phyloP scores from a whole-genome alignment of 78 protist species.

The Dictyostelium firmibasis region DNA sequence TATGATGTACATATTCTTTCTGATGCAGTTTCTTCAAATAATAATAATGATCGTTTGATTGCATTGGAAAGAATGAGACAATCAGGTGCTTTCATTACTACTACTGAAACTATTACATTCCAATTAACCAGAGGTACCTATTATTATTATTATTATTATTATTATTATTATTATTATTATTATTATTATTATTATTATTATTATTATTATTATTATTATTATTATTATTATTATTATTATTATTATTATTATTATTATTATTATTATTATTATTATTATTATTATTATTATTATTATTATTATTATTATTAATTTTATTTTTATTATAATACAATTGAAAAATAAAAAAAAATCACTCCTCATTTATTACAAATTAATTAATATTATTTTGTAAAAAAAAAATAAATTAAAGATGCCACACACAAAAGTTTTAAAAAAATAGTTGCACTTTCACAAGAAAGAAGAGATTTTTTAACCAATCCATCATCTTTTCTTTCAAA shows the following conservation, averaged over 20 bases:
- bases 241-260: too few relatives aligned
- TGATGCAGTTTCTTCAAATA: conserved; percentile 73
- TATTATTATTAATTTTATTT: too few relatives aligned
- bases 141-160: too few relatives aligned
- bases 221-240: too few relatives aligned
- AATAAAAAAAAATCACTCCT: too few relatives aligned
- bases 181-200: too few relatives aligned
- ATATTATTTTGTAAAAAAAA: too few relatives aligned
- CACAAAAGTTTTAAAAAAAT: neutral
- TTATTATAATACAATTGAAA: too few relatives aligned
- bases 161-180: too few relatives aligned
- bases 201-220: too few relatives aligned
- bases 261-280: neutral
- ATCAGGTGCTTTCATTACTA: conserved; percentile 68
- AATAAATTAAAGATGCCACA: neutral
- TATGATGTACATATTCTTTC: conserved; percentile 82
- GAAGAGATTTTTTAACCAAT: neutral
- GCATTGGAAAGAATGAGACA: conserved; percentile 83
- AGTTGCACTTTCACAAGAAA: neutral
- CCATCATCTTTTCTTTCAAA: neutral
- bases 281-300: too few relatives aligned
- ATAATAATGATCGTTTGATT: neutral
- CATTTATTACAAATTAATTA: too few relatives aligned
- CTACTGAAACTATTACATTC: conserved; percentile 54
- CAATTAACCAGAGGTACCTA: conserved; percentile 64